These are phyloP conservation scores for Apiospora saccharicola DNA, from an alignment of 2,329 filamentous ascomycete species.

Conservation along the genomic window DNA sequence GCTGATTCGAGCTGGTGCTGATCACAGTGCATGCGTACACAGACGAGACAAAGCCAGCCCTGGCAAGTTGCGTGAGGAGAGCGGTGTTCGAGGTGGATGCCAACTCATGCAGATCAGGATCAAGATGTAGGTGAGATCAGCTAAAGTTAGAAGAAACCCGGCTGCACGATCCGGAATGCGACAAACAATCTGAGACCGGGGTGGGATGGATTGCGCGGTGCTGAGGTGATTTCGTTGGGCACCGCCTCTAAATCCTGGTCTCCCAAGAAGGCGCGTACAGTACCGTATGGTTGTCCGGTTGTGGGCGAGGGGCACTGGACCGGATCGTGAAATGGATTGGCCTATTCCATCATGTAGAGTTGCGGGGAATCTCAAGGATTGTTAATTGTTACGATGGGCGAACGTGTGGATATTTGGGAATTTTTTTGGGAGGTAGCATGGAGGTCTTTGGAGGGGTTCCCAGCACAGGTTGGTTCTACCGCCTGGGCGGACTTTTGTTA, in stretches of 20 bases:
- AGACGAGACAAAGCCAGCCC: background rate
- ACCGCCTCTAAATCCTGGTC: background rate
- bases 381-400: conserved; percentile 2
- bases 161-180: background rate
- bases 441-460: background rate
- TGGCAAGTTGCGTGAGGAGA: background rate
- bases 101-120: conserved; percentile 2
- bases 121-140: conserved; percentile 16
- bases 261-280: background rate
- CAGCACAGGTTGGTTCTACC: background rate
- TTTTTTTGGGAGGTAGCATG: conserved; percentile 8
- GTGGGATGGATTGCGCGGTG: background rate
- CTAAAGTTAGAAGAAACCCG: background rate
- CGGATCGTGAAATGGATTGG: conserved; percentile 18
- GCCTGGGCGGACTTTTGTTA: background rate
- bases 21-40: conserved; percentile 17
- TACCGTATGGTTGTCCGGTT: conserved; percentile 1
- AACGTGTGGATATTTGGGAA: conserved; percentile 2
- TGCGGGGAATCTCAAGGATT: conserved; percentile 21
- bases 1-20: background rate
- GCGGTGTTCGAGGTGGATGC: conserved; percentile 16
- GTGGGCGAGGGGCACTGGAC: background rate
- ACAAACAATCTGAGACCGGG: conserved; percentile 16
- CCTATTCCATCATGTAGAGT: background rate
- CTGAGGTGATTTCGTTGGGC: conserved; percentile 6